A percentile compares a stretch with the other conserved stretches of the same genome.
phyloP scores from a whole-genome alignment of 352 stramenopile genomes.

The Globisporangium echinulatum region DNA sequence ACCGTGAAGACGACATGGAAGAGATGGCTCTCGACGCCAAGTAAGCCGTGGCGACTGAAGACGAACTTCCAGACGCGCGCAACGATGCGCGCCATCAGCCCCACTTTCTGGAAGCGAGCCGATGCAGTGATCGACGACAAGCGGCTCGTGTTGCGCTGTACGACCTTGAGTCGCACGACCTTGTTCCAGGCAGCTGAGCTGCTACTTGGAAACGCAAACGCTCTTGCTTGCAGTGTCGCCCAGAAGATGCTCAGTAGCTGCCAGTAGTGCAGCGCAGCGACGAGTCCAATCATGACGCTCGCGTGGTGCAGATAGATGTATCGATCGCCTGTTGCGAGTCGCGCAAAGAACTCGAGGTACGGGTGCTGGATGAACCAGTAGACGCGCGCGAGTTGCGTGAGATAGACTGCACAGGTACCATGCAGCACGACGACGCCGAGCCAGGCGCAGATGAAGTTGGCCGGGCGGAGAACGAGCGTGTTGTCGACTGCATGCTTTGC shows the following conservation, averaged over 20 bases:
- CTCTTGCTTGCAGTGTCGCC: background rate
- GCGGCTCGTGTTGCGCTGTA: background rate
- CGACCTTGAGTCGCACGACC: background rate
- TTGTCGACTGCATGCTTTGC: background rate
- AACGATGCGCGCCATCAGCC: background rate
- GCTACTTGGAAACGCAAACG: slow-evolving; percentile 1
- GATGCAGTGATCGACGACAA: background rate
- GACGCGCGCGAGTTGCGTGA: background rate
- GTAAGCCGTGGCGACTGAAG: slow-evolving; percentile 4
- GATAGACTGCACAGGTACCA: background rate
- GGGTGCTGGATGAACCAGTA: slow-evolving; percentile 2
- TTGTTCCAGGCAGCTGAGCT: background rate
- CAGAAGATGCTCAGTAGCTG: background rate
- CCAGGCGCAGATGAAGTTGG: background rate
- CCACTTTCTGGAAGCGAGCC: background rate
- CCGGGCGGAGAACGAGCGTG: background rate
- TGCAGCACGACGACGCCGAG: slow-evolving; percentile 4
- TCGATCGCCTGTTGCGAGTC: background rate
- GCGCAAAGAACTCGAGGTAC: slow-evolving; percentile 6
- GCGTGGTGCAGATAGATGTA: background rate
- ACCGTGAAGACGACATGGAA: slow-evolving; percentile 8
- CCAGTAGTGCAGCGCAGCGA: slow-evolving; percentile 3
- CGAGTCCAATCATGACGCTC: background rate
- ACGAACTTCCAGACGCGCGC: background rate
- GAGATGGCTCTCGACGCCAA: slow-evolving; percentile 9